These are phyloP conservation scores for Aspergillus oerlinghausenensis DNA, from an alignment of 2,329 filamentous ascomycete species.

Conservation along the genomic window DNA sequence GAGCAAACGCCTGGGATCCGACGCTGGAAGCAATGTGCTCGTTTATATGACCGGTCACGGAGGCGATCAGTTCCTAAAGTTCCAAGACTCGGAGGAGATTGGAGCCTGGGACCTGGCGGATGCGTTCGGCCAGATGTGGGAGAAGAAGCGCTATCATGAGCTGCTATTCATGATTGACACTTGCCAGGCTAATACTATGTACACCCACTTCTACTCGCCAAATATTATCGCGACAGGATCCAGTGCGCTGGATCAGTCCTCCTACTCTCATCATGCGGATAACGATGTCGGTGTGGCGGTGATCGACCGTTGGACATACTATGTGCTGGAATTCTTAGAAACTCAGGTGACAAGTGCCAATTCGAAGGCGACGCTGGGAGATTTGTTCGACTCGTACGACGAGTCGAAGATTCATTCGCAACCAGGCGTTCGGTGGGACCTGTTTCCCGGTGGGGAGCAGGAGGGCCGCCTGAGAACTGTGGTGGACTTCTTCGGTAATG, in stretches of 20 bases:
- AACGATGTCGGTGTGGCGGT: slow-evolving; percentile 97
- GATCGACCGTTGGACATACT: slow-evolving; percentile 98
- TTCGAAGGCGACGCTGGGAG: slow-evolving; percentile 84
- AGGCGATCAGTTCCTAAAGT: slow-evolving; percentile 96
- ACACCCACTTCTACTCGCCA: slow-evolving; percentile 93
- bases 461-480: slow-evolving; percentile 74
- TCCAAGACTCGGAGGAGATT: slow-evolving; percentile 97
- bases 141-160: slow-evolving; percentile 98
- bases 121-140: slow-evolving; percentile 99
- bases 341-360: slow-evolving; percentile 79
- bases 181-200: slow-evolving; percentile 99
- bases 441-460: slow-evolving; percentile 81
- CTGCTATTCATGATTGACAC: slow-evolving; percentile 99
- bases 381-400: slow-evolving; percentile 94
- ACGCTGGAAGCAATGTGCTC: slow-evolving; percentile 92
- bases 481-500: slow-evolving; percentile 97
- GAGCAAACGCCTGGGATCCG: slow-evolving; percentile 88
- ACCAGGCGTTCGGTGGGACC: slow-evolving; percentile 86
- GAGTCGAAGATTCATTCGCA: slow-evolving; percentile 90
- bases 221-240: slow-evolving; percentile 99
- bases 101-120: slow-evolving; percentile 93
- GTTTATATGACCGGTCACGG: slow-evolving; percentile 99
- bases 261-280: slow-evolving; percentile 95
- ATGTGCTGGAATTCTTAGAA: slow-evolving; percentile 95
- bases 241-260: slow-evolving; percentile 90